Evolutionary conservation across 495 filamentous ascomycete species (phyloP), one percentile per base, ranked within the genome.

Genomic region (Lasiosphaeria ovina): DNA sequence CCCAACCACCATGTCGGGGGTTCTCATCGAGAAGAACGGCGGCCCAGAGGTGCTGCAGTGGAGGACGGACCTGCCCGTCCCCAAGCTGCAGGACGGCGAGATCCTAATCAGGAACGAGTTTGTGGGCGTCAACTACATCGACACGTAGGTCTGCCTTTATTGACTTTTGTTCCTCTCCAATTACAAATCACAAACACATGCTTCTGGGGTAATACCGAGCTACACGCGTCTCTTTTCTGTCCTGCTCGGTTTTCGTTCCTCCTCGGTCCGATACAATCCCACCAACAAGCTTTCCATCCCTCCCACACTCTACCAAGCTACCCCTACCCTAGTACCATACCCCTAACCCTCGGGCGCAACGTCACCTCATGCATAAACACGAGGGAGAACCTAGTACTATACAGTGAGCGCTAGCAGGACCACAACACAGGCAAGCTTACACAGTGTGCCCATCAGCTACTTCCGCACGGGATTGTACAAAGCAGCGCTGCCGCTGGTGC

Each of bases 381-480:
- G 24, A 24, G 24, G 24, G 2, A 24, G 24, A 24, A 2, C 24
- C 24, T 2, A 24, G 24, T 24, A 24, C 24, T 2, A 2, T 24
- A 24, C 24, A 24, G 24, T 24, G 24, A 24, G 24, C 2, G 24
- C 1, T 24, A 24, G 24, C 24, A 24, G 35, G 17, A 17, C 14
- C 35, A 40, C 6, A 9, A 24, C 33, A 10, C 32, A 49, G 24
- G 1, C 38, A 31, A 33, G 74, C 78, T 64, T 70, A 47, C 44
- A 47, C 44, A n/a, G 11, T 4, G 16, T 42, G 16, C 44, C 16
- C 12, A 42, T 11, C 63, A 89, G 88, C 48, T 97, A 98, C 74
- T 96, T 93, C 85, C 91, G 93, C 64, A 87, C 84, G 9, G 94
- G 94, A 24, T 85, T 97, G 44, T 98, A 97, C 77, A 79, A 83